Base-by-base conservation (phyloP, 2,329 filamentous ascomycete species). In the Exserohilum rostratum region DNA sequence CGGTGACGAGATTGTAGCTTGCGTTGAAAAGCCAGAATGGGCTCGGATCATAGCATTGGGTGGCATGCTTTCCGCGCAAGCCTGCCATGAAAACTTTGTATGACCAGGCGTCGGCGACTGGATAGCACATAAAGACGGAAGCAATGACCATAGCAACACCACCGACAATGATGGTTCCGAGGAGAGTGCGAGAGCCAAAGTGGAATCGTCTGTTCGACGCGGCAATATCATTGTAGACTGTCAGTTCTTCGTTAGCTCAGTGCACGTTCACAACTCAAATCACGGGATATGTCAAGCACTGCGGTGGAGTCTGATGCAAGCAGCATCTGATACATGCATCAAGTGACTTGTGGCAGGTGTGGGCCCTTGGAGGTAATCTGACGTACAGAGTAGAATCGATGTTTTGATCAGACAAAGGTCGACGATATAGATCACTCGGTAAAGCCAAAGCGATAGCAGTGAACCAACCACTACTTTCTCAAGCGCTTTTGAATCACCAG, bases 1-100 rank as follows among this genome's bases (percentile, higher is more conserved):
- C 77, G 18, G 76, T 78, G 10, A 67, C 57, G 52, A 78, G 75
- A 34, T 77, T 78, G 64, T 77, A 72, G 38, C 66, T 57, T 6
- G 65, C 80, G 3, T 77, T 80, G 51, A 61, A 61, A 18, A 66
- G 58, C 65, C 69, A 74, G 15, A 72, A 60, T 2, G 60, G 58
- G 2, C 39, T 57, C 11, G 67, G 67, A 38, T 71, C 57, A 47
- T 68, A 65, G 47, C 70, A 72, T 17, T 69, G 55, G 1, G 27
- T 50, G 9, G 61, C 43, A 20, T 46, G 46, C 2, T 60, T 65
- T 15, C 64, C 61, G 1, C 50, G 30, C 39, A 69, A 47, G 1
- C 59, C 54, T 11, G 50, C 27, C 25, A 57, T 55, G 48, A 71
- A 70, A 1, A 68, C 59, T 5, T 62, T 37, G 11, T 57, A 61